Conservation (phyloP, 441 rosid genomes). For the Macaranga tanarius region DNA sequence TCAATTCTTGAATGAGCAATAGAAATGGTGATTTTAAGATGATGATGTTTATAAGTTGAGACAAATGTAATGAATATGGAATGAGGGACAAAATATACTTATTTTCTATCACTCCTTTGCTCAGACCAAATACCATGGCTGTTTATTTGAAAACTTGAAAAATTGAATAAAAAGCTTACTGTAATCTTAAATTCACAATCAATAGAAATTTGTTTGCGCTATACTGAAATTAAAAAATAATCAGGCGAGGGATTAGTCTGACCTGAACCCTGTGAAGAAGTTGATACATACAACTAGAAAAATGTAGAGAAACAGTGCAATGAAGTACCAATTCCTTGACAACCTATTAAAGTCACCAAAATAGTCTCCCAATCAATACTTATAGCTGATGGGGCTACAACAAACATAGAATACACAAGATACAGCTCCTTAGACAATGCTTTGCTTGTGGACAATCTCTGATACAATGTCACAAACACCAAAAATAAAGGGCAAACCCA, state of each 20-base stretch:
- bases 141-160: constrained; percentile 60
- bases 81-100: background rate
- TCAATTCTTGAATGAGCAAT: constrained; percentile 1
- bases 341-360: constrained; percentile 68
- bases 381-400: constrained; percentile 94
- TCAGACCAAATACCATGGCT: constrained; percentile 49
- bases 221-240: no score
- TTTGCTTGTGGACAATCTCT: constrained; percentile 81
- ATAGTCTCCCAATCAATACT: constrained; percentile 83
- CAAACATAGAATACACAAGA: constrained; percentile 90
- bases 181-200: no score
- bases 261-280: constrained; percentile 91
- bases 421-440: constrained; percentile 86
- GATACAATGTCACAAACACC: constrained; percentile 77
- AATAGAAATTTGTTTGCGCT: no score
- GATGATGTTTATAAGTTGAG: constrained; percentile 3
- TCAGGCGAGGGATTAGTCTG: constrained; percentile 14
- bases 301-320: constrained; percentile 73
- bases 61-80: background rate
- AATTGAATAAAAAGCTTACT: no score
- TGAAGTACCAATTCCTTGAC: constrained; percentile 76
- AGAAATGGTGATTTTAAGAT: constrained; percentile 1
- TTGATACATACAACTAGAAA: constrained; percentile 71
- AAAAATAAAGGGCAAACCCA: constrained; percentile 83
- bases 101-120: constrained; percentile 14